Evolutionary conservation across 306 rosid genomes (phyloP).

Genomic region (Sicyos edulis): DNA sequence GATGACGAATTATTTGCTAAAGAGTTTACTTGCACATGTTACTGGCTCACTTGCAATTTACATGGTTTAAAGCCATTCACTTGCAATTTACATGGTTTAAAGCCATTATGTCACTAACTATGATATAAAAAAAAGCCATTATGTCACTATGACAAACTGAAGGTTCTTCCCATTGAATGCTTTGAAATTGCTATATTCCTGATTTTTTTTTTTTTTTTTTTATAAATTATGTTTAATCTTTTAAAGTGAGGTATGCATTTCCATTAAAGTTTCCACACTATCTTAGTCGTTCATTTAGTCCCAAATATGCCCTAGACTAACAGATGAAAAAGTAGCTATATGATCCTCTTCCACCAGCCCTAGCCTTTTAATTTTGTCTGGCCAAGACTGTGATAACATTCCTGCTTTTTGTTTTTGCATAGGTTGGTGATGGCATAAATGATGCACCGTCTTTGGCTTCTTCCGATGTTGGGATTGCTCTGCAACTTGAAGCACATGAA

Average conservation of each 20-base stretch:
- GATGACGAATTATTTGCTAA: background rate
- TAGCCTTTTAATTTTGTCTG: background rate
- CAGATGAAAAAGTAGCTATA: conserved; percentile 5
- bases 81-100: background rate
- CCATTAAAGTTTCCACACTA: background rate
- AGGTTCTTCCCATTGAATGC: background rate
- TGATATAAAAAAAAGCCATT: too few relatives aligned
- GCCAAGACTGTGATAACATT: conserved; percentile 12
- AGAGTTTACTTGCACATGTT: conserved; percentile 16
- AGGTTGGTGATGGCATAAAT: conserved; percentile 98
- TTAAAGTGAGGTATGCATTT: background rate
- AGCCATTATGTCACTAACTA: background rate
- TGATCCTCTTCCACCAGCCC: background rate
- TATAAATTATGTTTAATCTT: too few relatives aligned
- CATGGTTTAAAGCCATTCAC: background rate
- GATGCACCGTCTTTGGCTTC: conserved; percentile 96
- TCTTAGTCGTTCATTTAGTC: conserved; percentile 5
- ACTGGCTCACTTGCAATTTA: background rate
- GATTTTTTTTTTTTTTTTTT: background rate
- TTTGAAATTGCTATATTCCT: background rate
- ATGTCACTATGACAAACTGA: background rate
- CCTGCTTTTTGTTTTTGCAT: conserved; percentile 20
- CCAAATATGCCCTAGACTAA: background rate
- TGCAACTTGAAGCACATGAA: conserved; percentile 79
- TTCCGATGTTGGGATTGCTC: conserved; percentile 94